Conservation (phyloP, 371 early-diverging fungal genomes). For the Nematocida sp. region DNA sequence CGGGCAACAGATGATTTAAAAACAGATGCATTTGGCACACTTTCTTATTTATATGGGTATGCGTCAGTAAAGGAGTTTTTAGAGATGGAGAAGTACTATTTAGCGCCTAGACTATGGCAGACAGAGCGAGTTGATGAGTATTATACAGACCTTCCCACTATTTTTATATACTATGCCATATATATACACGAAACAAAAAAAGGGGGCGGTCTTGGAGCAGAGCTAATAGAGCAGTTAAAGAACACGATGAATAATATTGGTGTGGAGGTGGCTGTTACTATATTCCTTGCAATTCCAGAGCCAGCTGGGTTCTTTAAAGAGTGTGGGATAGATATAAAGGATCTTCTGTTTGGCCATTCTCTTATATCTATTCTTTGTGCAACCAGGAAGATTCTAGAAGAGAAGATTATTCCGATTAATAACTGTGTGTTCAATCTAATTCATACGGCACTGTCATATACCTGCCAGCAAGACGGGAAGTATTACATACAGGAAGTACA, state of each 20-base stretch:
- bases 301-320: constrained; percentile 14
- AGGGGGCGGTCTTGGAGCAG: neutral
- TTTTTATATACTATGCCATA: constrained; percentile 17
- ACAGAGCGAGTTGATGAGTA: constrained; percentile 2
- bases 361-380: constrained; percentile 38
- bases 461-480: neutral
- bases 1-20: neutral
- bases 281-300: constrained; percentile 1
- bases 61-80: neutral
- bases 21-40: neutral
- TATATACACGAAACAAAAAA: constrained; percentile 15
- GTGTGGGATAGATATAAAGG: constrained; percentile 7
- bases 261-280: constrained; percentile 2
- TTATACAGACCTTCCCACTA: constrained; percentile 14
- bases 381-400: constrained; percentile 39
- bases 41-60: constrained; percentile 13
- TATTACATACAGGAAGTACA: constrained; percentile 32
- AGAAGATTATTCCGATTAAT: constrained; percentile 27
- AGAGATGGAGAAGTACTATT: constrained; percentile 24
- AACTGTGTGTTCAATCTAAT: constrained; percentile 46
- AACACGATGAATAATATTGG: constrained; percentile 6
- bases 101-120: constrained; percentile 32
- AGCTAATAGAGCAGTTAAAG: constrained; percentile 16
- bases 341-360: neutral
- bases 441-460: neutral